These are phyloP conservation scores for Parasarocladium wereldwijsianum DNA, from an alignment of 2,329 filamentous ascomycete species.

Conservation along the genomic window DNA sequence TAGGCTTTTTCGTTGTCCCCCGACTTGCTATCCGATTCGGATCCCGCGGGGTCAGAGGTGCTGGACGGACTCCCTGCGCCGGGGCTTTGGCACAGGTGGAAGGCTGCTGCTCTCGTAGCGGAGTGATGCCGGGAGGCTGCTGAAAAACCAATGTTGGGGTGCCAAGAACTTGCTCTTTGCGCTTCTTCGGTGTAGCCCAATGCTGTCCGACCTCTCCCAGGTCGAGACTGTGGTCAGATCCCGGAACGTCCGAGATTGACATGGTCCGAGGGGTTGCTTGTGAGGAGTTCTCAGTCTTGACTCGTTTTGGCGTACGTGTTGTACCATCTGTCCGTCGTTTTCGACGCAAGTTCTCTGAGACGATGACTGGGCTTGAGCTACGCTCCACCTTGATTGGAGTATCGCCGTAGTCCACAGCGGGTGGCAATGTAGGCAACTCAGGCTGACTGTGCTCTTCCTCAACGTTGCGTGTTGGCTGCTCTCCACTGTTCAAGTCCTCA, in stretches of 20 bases:
- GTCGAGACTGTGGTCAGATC: constrained; percentile 43
- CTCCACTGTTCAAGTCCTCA: too few species aligned
- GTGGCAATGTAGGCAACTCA: too few species aligned
- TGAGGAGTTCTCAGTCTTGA: constrained; percentile 6
- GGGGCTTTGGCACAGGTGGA: neutral
- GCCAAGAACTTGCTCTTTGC: too few species aligned
- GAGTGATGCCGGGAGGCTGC: too few species aligned
- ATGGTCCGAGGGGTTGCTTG: too few species aligned
- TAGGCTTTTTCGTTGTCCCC: constrained; percentile 5
- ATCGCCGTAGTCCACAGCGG: constrained; percentile 4
- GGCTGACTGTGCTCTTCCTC: too few species aligned
- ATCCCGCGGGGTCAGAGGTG: constrained; percentile 22
- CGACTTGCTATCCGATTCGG: constrained; percentile 14
- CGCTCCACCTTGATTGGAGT: constrained; percentile 32
- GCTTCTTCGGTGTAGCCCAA: constrained; percentile 22
- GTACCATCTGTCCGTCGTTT: constrained; percentile 21
- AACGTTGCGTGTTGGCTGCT: too few species aligned
- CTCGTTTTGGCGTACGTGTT: too few species aligned
- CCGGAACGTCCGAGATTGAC: too few species aligned
- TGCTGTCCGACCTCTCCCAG: constrained; percentile 23
- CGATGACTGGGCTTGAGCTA: constrained; percentile 35
- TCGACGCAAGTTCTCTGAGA: constrained; percentile 33
- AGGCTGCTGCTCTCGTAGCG: neutral
- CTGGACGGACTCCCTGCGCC: constrained; percentile 3
- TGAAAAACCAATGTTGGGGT: too few species aligned